A percentile compares a stretch with the other conserved stretches of the same genome.
phyloP scores from a whole-genome alignment of 78 protist species.

The Isochrysis galbana region DNA sequence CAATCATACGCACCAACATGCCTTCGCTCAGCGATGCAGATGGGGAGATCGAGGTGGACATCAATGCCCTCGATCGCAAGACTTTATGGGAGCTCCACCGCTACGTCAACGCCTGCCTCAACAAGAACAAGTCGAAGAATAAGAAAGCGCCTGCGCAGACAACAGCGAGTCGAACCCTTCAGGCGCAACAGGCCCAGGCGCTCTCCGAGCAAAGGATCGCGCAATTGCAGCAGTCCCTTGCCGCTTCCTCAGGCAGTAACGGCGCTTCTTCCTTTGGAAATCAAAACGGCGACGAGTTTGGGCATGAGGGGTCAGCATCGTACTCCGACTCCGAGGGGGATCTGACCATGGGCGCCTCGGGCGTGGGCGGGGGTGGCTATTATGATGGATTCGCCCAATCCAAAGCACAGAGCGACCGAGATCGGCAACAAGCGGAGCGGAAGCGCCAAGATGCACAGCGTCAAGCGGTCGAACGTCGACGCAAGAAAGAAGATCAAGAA shows the following conservation, averaged over 20 bases:
- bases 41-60: constrained; percentile 14
- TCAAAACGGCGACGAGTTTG: background rate
- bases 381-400: background rate
- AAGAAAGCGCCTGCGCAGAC: background rate
- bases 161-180: background rate
- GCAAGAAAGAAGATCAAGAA: background rate
- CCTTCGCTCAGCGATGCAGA: background rate
- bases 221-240: background rate
- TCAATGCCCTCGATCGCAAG: background rate
- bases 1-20: background rate
- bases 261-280: too few species aligned
- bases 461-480: background rate
- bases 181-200: background rate
- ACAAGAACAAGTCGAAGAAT: background rate
- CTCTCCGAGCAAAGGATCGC: background rate
- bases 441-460: background rate
- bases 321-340: background rate
- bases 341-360: background rate
- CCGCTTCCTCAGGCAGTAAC: background rate
- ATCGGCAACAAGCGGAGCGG: background rate
- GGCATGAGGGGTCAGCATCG: background rate
- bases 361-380: background rate
- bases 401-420: background rate
- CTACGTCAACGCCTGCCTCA: background rate
- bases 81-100: background rate